Evolutionary conservation across 768 basidiomycete species (phyloP).

Genomic region (Galerina marginata): DNA sequence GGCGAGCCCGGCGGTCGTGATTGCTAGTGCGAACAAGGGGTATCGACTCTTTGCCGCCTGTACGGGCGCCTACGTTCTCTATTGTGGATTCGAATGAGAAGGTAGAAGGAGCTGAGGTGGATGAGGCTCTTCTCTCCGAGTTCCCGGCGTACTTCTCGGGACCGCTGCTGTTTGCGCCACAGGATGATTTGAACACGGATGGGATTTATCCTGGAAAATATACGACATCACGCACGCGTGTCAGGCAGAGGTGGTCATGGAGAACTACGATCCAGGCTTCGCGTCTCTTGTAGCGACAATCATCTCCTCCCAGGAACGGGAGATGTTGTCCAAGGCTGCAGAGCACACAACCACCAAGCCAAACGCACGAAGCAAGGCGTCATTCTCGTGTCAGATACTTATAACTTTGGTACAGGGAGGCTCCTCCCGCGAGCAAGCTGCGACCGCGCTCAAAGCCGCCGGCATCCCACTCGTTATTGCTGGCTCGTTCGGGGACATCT

Average conservation of each 20-base stretch:
- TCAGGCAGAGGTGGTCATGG: conserved; percentile 98
- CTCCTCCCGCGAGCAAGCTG: conserved; percentile 97
- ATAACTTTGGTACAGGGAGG: conserved; percentile 99
- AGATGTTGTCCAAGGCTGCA: conserved; percentile 18
- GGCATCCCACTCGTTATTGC: conserved; percentile 93
- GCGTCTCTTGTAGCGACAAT: conserved; percentile 69
- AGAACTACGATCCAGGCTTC: conserved; percentile 95
- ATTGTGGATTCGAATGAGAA: conserved; percentile 39
- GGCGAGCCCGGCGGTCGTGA: conserved; percentile 95
- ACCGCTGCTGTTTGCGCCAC: conserved; percentile 88
- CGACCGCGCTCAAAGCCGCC: conserved; percentile 93
- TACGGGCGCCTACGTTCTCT: conserved; percentile 62
- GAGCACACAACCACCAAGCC: background rate
- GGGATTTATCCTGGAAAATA: conserved; percentile 99
- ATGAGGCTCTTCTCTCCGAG: conserved; percentile 74
- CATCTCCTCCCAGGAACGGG: conserved; percentile 29
- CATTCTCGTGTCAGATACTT: conserved; percentile 87
- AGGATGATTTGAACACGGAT: conserved; percentile 98
- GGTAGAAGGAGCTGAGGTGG: conserved; percentile 33
- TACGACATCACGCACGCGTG: conserved; percentile 94
- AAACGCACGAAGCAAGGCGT: conserved; percentile 59
- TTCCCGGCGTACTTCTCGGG: conserved; percentile 89
- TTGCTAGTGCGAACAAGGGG: conserved; percentile 92
- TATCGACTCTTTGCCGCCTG: conserved; percentile 66
- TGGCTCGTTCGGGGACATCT: conserved; percentile 99